These are phyloP conservation scores for Apiotrichum laibachii DNA, from an alignment of 1,284 basidiomycete genomes.

Conservation along the genomic window DNA sequence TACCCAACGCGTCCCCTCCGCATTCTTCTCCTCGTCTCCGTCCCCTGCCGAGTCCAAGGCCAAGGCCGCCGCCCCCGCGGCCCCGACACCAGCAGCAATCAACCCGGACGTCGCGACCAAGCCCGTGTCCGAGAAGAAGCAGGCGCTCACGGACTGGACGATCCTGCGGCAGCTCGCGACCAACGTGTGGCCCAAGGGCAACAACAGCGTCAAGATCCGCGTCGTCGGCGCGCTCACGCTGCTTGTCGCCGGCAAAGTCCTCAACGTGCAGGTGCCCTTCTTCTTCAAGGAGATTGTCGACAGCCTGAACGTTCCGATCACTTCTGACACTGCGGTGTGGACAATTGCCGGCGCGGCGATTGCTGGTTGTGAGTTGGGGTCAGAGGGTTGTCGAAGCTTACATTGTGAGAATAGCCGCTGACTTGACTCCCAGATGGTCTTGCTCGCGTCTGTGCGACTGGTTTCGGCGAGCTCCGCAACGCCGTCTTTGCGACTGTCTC, in stretches of 20 bases:
- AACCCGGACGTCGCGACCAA: constrained; percentile 17
- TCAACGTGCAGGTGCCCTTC: constrained; percentile 96
- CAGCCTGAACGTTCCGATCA: constrained; percentile 77
- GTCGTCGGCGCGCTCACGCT: constrained; percentile 81
- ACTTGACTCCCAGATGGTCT: constrained; percentile 66
- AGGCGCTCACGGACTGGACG: constrained; percentile 53
- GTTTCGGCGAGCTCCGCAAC: constrained; percentile 89
- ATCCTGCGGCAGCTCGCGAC: constrained; percentile 58
- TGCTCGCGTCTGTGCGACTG: constrained; percentile 81
- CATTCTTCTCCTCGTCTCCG: constrained; percentile 2
- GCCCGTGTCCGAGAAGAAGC: constrained; percentile 22
- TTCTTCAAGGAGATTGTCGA: constrained; percentile 94
- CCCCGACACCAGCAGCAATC: constrained; percentile 7
- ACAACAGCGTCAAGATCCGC: constrained; percentile 59
- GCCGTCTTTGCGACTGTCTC: constrained; percentile 96
- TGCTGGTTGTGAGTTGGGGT: constrained; percentile 72
- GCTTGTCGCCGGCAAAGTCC: constrained; percentile 82
- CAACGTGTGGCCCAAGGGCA: constrained; percentile 61
- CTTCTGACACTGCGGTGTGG: constrained; percentile 79
- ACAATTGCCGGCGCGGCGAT: constrained; percentile 84
- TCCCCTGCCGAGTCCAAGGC: background rate
- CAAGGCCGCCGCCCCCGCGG: constrained; percentile 1
- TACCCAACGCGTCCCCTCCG: no score
- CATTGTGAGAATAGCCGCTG: no score
- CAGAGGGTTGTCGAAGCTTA: background rate